A percentile compares a stretch with the other conserved stretches of the same genome.
These are phyloP conservation scores for Penicillium samsonianum DNA, from an alignment of 495 filamentous ascomycete species.

Conservation along the genomic window DNA sequence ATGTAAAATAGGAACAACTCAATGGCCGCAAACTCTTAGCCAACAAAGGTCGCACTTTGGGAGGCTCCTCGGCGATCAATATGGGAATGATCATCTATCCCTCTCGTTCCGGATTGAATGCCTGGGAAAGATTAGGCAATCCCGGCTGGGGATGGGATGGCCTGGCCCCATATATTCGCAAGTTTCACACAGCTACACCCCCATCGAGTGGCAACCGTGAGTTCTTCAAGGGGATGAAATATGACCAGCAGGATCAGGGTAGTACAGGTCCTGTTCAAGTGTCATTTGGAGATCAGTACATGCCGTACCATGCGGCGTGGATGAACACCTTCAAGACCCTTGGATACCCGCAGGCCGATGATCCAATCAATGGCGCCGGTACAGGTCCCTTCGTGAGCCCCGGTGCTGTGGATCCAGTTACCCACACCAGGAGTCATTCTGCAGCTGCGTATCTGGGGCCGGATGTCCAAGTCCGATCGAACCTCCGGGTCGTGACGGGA, in stretches of 20 bases:
- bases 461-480: constrained; percentile 11
- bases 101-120: constrained; percentile 43
- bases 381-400: constrained; percentile 23
- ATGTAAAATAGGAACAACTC: constrained; percentile 20
- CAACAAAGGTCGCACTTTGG: constrained; percentile 53
- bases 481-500: constrained; percentile 30
- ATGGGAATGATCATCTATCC: constrained; percentile 30
- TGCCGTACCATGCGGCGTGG: constrained; percentile 28
- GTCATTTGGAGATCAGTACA: constrained; percentile 26
- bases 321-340: constrained; percentile 23
- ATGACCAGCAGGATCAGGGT: constrained; percentile 20
- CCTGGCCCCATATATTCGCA: constrained; percentile 45
- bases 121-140: constrained; percentile 55
- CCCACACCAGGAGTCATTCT: constrained; percentile 45
- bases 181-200: constrained; percentile 18
- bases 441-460: constrained; percentile 26
- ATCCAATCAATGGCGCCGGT: constrained; percentile 20
- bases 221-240: constrained; percentile 16
- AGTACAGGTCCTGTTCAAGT: constrained; percentile 29
- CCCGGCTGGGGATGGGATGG: constrained; percentile 53
- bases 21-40: constrained; percentile 23
- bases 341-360: constrained; percentile 22
- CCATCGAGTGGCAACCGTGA: constrained; percentile 14
- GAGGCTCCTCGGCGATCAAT: constrained; percentile 59
- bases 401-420: constrained; percentile 15